These are phyloP conservation scores for Phytophthora chlamydospora DNA, from an alignment of 352 stramenopile genomes.

Conservation along the genomic window DNA sequence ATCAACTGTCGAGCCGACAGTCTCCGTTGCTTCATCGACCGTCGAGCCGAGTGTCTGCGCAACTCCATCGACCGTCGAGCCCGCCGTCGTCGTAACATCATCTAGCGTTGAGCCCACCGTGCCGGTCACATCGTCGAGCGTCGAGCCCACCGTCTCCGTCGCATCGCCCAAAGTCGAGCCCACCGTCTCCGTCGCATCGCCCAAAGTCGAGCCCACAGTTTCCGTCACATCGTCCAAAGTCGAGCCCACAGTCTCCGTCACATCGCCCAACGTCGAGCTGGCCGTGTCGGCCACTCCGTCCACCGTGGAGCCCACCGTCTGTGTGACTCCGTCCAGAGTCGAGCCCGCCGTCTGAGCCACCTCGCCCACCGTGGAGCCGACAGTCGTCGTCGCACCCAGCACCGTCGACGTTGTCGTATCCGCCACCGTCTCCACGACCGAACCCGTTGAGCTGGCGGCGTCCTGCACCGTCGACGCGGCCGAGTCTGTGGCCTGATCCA, in stretches of 20 bases:
- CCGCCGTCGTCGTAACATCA: constrained; percentile 3
- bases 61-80: background rate
- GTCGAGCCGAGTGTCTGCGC: constrained; percentile 8
- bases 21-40: background rate
- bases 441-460: background rate
- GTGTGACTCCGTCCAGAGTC: background rate
- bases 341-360: constrained; percentile 3
- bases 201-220: constrained; percentile 10
- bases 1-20: background rate
- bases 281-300: constrained; percentile 8
- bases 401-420: constrained; percentile 9
- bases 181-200: constrained; percentile 3
- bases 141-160: constrained; percentile 9
- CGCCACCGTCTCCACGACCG: background rate
- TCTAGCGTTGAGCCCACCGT: constrained; percentile 8
- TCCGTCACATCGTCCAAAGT: constrained; percentile 9
- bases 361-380: constrained; percentile 6
- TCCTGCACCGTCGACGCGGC: background rate
- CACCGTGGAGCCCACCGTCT: constrained; percentile 12
- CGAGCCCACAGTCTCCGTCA: constrained; percentile 7
- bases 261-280: constrained; percentile 14
- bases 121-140: constrained; percentile 8
- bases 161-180: constrained; percentile 14
- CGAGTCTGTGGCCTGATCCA: constrained; percentile 6
- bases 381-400: background rate